Evolutionary conservation across 1,139 yeast species (phyloP).

Genomic region (Yamadazyma atmosphaerica): DNA sequence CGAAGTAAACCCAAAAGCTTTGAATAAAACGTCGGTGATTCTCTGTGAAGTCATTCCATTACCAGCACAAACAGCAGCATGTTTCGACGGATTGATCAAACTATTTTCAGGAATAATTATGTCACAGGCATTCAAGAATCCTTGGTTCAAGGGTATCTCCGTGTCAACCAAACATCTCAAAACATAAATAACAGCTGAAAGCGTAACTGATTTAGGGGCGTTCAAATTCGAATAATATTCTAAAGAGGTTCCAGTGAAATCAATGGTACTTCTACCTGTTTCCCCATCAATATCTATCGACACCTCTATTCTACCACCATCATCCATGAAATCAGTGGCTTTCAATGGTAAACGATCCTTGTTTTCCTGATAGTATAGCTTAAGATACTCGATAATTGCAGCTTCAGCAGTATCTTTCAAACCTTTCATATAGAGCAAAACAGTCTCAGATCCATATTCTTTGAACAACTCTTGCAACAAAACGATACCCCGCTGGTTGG

Average conservation of each 20-base stretch:
- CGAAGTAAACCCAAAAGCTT: conserved; percentile 43
- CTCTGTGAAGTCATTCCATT: conserved; percentile 51
- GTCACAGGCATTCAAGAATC: conserved; percentile 42
- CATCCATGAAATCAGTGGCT: conserved; percentile 60
- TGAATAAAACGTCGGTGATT: conserved; percentile 31
- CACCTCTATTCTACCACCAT: conserved; percentile 55
- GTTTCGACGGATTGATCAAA: conserved; percentile 39
- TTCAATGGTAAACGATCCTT: conserved; percentile 31
- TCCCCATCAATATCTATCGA: conserved; percentile 41
- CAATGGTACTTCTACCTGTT: conserved; percentile 53
- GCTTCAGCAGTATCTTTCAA: conserved; percentile 42
- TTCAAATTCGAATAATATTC: conserved; percentile 44
- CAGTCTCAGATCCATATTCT: conserved; percentile 34
- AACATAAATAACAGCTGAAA: conserved; percentile 43
- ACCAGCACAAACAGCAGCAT: conserved; percentile 50
- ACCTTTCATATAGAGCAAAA: conserved; percentile 41
- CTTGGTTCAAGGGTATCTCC: conserved; percentile 48
- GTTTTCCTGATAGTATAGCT: conserved; percentile 28
- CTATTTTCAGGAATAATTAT: conserved; percentile 39
- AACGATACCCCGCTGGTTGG: conserved; percentile 42
- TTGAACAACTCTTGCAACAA: conserved; percentile 32
- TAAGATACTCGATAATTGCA: conserved; percentile 46
- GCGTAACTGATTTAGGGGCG: conserved; percentile 45
- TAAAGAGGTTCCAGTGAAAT: conserved; percentile 52
- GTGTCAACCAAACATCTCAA: conserved; percentile 43